Conservation (phyloP, 1,284 basidiomycete genomes). For the Apiotrichum siamense region DNA sequence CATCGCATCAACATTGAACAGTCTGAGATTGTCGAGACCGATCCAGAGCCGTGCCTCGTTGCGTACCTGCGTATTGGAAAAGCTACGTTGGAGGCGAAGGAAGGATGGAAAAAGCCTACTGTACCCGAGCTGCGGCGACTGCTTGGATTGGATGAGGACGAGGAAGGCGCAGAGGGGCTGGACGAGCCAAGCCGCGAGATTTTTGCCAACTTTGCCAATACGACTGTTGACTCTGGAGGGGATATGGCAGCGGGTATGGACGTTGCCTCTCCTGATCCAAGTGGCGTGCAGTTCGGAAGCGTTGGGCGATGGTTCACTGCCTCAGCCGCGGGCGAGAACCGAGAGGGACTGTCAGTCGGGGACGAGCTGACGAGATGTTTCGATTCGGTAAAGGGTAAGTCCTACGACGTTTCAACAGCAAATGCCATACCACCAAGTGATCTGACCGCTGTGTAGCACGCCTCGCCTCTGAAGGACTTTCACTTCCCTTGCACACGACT, state of each 20-base stretch:
- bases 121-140: constrained; percentile 28
- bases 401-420: not conserved
- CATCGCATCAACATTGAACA: constrained; percentile 62
- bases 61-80: constrained; percentile 75
- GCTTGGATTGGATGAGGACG: constrained; percentile 26
- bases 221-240: not conserved
- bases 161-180: constrained; percentile 20
- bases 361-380: constrained; percentile 32
- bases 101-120: constrained; percentile 26
- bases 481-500: constrained; percentile 57
- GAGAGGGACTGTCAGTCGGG: constrained; percentile 20
- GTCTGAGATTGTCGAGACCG: constrained; percentile 62
- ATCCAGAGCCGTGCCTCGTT: constrained; percentile 58
- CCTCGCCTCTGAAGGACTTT: constrained; percentile 51
- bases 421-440: constrained; percentile 2
- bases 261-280: not conserved
- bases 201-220: not conserved
- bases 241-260: not conserved
- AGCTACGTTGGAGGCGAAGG: constrained; percentile 59
- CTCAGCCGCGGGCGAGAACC: constrained; percentile 20
- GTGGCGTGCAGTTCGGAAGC: constrained; percentile 16
- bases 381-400: constrained; percentile 50
- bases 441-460: no score
- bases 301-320: constrained; percentile 37
- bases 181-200: constrained; percentile 26